These are phyloP conservation scores for Cynanchum wilfordii DNA, from an alignment of 257 asterid species.

Conservation along the genomic window DNA sequence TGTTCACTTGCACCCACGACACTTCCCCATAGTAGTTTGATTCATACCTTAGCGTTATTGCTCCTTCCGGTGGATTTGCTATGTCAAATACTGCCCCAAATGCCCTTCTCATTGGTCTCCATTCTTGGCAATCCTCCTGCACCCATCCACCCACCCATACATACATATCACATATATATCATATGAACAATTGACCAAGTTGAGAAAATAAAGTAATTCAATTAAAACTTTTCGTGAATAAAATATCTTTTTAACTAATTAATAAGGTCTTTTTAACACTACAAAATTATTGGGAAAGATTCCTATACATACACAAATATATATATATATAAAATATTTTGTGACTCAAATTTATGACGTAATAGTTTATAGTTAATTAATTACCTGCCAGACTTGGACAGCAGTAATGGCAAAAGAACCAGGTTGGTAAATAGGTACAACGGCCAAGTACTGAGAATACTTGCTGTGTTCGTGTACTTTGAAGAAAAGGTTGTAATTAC, in stretches of 20 bases:
- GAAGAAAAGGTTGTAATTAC: slow-evolving; percentile 33
- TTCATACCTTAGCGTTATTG: slow-evolving; percentile 42
- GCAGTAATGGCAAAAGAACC: slow-evolving; percentile 46
- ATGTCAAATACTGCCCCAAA: slow-evolving; percentile 64
- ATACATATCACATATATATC: too few relatives aligned
- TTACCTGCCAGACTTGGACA: slow-evolving; percentile 60
- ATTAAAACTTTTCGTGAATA: too few relatives aligned
- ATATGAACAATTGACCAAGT: too few relatives aligned
- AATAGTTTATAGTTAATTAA: too few relatives aligned
- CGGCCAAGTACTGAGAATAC: slow-evolving; percentile 50
- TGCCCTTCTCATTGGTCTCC: slow-evolving; percentile 63
- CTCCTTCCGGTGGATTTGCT: slow-evolving; percentile 49
- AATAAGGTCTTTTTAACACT: too few relatives aligned
- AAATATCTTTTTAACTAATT: too few relatives aligned
- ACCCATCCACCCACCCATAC: background rate
- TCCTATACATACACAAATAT: too few relatives aligned
- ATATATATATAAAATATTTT: too few relatives aligned
- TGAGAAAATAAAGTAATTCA: too few relatives aligned
- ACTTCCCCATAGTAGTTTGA: slow-evolving; percentile 24
- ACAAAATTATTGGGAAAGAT: too few relatives aligned
- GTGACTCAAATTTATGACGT: too few relatives aligned
- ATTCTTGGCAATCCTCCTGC: slow-evolving; percentile 61
- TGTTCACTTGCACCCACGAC: slow-evolving; percentile 37
- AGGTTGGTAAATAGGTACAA: slow-evolving; percentile 46
- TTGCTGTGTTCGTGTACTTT: slow-evolving; percentile 53